Base-by-base conservation (phyloP, 2,329 filamentous ascomycete genomes). In the Pyrenophora teres region DNA sequence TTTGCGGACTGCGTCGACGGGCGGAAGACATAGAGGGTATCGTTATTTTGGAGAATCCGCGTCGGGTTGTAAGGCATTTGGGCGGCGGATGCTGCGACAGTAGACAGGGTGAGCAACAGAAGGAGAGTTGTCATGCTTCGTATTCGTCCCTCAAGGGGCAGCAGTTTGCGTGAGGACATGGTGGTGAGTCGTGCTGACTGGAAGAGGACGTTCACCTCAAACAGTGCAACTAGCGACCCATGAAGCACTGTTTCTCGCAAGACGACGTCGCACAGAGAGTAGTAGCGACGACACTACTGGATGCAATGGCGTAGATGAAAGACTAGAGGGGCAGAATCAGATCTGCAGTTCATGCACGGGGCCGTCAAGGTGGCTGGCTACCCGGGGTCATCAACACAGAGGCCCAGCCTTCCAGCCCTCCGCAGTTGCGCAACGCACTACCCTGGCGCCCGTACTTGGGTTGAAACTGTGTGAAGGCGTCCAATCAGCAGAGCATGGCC, bases 61-160 rank as follows among this genome's bases (percentile, higher is more conserved):
- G 91, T 91, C 2, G 90, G 88, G 48, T 87, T 86, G 77, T 95
- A 96, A 21, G 90, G 91, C 45, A 91, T 80, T 41, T 77, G 71
- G 35, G 76, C 75, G n/a, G 45, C 42, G 43, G 56, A 52, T 44
- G 52, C 35, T 50, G 40, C 37, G 19, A 25, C 36, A 15, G 19
- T 37, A 12, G 44, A 32, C 15, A 40, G 19, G 23, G 42, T 32
- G 8, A 47, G 49, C 25, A 39, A 23, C 15, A 25, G 15, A n/a
- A 18, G 19, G 18, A 48, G 30, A 3, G 33, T 5, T 8, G 40
- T 13, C 15, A 38, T 38, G 15, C 49, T 30, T 27, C 39, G 49
- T 36, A 52, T 41, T 15, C 37, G 43, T 13, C 16, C 33, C 18
- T 38, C 44, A 21, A 31, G 27, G 16, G 45, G 38, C 43, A 44